Percentiles rank a stretch among this genome's conserved stretches.
Conservation (phyloP, 1,139 yeast genomes). For the Meyerozyma guilliermondii region DNA sequence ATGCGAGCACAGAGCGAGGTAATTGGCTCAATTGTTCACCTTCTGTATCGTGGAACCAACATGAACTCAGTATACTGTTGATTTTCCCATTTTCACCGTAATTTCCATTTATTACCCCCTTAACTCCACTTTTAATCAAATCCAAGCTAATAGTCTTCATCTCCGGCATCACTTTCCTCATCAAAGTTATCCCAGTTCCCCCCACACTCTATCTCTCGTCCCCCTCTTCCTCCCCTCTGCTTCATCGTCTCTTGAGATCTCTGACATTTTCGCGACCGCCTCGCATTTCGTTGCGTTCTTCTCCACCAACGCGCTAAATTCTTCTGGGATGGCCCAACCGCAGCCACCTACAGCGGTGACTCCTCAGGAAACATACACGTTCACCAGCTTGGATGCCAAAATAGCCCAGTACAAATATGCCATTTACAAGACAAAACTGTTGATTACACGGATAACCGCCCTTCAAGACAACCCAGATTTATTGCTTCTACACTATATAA, state of each 20-base stretch:
- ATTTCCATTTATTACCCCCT: too few relatives aligned
- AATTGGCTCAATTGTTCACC: too few relatives aligned
- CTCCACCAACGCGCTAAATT: not conserved
- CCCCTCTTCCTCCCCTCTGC: not conserved
- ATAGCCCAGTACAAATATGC: constrained; percentile 40
- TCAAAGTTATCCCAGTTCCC: too few relatives aligned
- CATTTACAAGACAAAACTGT: constrained; percentile 25
- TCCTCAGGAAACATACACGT: constrained; percentile 1
- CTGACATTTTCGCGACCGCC: not conserved
- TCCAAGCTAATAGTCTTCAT: too few relatives aligned
- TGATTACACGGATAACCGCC: constrained; percentile 16
- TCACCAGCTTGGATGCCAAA: constrained; percentile 27
- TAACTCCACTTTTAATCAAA: too few relatives aligned
- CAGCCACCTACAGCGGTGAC: not conserved
- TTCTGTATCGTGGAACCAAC: too few relatives aligned
- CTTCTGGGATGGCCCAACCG: not conserved
- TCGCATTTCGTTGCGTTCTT: not conserved
- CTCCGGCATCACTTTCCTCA: too few relatives aligned
- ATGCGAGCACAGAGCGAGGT: not conserved
- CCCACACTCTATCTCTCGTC: too few relatives aligned
- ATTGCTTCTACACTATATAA: constrained; percentile 8
- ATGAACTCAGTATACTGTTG: too few relatives aligned
- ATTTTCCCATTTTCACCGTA: too few relatives aligned
- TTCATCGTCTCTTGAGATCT: not conserved
- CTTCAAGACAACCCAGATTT: constrained; percentile 4